Conservation (phyloP, 768 basidiomycete species). For the Pisolithus albus region DNA sequence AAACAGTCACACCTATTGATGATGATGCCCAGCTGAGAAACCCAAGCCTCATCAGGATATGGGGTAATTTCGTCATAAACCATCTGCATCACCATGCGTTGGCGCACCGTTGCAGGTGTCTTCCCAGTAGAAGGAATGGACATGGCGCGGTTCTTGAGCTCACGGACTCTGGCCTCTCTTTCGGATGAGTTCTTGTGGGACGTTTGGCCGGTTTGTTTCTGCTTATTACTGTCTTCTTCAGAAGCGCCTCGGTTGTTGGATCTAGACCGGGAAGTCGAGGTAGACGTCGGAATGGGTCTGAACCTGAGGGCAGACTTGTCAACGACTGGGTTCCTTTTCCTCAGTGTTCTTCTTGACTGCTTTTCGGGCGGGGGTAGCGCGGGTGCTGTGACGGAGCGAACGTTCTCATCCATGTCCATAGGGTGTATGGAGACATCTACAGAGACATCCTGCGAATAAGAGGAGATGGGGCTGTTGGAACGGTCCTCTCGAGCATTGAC, state of each 20-base stretch:
- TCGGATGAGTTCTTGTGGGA: slow-evolving; percentile 20
- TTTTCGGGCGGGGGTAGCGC: slow-evolving; percentile 17
- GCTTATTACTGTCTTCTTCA: slow-evolving; percentile 26
- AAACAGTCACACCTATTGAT: slow-evolving; percentile 43
- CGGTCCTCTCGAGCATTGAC: slow-evolving; percentile 26
- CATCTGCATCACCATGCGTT: slow-evolving; percentile 54
- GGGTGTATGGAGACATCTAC: slow-evolving; percentile 19
- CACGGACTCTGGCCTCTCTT: slow-evolving; percentile 25
- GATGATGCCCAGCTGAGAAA: slow-evolving; percentile 50
- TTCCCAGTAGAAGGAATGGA: slow-evolving; percentile 30
- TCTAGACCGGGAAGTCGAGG: slow-evolving; percentile 19
- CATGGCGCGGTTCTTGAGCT: slow-evolving; percentile 26
- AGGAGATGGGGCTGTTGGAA: slow-evolving; percentile 25
- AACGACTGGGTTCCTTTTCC: slow-evolving; percentile 13
- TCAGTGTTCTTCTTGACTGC: slow-evolving; percentile 21
- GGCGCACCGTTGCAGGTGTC: slow-evolving; percentile 48
- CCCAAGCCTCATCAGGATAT: slow-evolving; percentile 59
- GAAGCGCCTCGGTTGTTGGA: slow-evolving; percentile 16
- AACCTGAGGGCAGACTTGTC: slow-evolving; percentile 22
- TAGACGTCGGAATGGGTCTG: slow-evolving; percentile 18
- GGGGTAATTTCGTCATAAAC: slow-evolving; percentile 60
- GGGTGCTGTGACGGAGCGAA: slow-evolving; percentile 21
- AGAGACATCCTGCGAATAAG: slow-evolving; percentile 28
- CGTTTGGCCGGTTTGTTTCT: slow-evolving; percentile 16
- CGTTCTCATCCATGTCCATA: slow-evolving; percentile 21